Conservation (phyloP, 495 filamentous ascomycete genomes). For the Bryoglossum gracile region DNA sequence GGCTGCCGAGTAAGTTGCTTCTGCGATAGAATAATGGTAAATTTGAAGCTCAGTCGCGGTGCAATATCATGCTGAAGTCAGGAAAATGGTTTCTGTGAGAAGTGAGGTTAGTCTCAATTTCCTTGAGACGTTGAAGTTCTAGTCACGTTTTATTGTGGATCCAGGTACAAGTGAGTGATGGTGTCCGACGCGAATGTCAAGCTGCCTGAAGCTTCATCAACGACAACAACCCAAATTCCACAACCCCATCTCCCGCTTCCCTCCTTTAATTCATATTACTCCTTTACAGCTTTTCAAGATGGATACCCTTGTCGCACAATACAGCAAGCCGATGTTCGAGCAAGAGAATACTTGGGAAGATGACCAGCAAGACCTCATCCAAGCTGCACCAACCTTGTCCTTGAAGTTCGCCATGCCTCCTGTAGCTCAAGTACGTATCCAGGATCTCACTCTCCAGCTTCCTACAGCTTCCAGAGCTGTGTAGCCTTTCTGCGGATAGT, state of each 20-base stretch:
- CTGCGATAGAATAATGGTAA: no score
- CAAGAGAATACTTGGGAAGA: slow-evolving; percentile 64
- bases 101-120: no score
- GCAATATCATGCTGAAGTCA: no score
- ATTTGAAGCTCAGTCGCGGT: no score
- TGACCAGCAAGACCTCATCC: slow-evolving; percentile 67
- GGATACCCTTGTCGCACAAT: slow-evolving; percentile 89
- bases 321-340: slow-evolving; percentile 67
- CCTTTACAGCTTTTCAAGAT: slow-evolving; percentile 44
- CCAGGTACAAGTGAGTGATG: no score
- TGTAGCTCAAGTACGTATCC: slow-evolving; percentile 69
- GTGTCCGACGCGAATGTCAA: slow-evolving; percentile 15
- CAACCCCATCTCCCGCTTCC: not conserved
- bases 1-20: no score
- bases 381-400: slow-evolving; percentile 59
- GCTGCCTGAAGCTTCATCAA: slow-evolving; percentile 24
- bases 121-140: no score
- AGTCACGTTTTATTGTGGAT: no score
- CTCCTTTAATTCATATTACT: slow-evolving; percentile 12
- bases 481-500: not conserved
- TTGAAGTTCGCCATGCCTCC: slow-evolving; percentile 92
- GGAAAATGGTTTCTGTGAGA: no score
- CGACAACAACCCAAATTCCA: slow-evolving; percentile 4
- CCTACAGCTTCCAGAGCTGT: slow-evolving; percentile 6
- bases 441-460: not conserved